phyloP scores from a whole-genome alignment of 23 red algal genomes.

The Gracilaria gracilis region DNA sequence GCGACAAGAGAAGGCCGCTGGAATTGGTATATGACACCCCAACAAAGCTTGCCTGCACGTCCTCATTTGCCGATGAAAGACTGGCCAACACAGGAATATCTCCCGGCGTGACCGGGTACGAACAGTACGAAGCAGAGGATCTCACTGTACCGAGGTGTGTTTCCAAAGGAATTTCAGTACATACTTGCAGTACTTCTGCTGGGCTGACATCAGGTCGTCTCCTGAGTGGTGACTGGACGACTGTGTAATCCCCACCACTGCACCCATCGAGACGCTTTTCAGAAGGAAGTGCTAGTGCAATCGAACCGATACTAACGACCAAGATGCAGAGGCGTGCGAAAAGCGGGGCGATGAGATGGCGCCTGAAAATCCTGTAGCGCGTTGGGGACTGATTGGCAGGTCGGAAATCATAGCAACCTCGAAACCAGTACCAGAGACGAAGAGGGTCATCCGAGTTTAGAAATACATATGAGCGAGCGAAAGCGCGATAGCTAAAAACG shows the following conservation, averaged over 20 bases:
- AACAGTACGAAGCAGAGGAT: conserved; percentile 18
- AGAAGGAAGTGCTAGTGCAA: not conserved
- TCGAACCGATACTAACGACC: conserved; percentile 14
- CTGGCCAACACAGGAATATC: not conserved
- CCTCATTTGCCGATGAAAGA: not conserved
- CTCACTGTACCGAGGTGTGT: conserved; percentile 2
- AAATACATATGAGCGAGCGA: conserved; percentile 23
- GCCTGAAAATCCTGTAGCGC: no score
- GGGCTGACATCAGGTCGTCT: not conserved
- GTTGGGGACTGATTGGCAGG: not conserved
- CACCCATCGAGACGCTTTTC: conserved; percentile 22
- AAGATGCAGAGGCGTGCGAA: not conserved
- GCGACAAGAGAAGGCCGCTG: not conserved
- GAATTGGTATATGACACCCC: not conserved
- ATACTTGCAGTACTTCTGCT: not conserved
- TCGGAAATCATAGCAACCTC: not conserved
- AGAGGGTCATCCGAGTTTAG: conserved; percentile 33
- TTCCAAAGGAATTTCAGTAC: conserved; percentile 3
- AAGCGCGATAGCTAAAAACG: conserved; percentile 22
- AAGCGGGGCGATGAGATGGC: not conserved
- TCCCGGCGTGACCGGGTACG: not conserved
- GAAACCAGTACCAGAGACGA: not conserved
- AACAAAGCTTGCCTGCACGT: no score
- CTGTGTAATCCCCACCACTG: conserved; percentile 6
- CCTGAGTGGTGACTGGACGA: not conserved